A percentile compares a stretch with the other conserved stretches of the same genome.
phyloP scores from a whole-genome alignment of 371 early-diverging fungal genomes.

The Cokeromyces recurvatus region DNA sequence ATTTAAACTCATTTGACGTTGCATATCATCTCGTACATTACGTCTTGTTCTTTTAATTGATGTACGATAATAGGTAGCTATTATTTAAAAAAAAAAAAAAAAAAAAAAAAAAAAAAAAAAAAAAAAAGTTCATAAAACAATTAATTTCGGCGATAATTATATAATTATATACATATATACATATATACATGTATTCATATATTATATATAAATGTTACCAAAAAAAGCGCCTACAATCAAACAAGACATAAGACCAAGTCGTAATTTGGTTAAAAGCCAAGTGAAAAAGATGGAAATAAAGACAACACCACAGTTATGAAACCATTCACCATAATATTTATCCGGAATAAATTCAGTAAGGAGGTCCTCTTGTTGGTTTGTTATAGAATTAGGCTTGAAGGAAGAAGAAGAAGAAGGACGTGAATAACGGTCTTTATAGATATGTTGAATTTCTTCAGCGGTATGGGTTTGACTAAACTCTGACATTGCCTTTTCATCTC shows the following conservation, averaged over 20 bases:
- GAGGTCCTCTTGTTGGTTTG: conserved; percentile 18
- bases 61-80: conserved; percentile 68
- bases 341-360: conserved; percentile 34
- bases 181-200: conserved; percentile 3
- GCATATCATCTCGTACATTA: conserved; percentile 62
- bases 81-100: neutral
- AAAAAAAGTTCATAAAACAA: too few relatives aligned
- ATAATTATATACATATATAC: too few relatives aligned
- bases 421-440: conserved; percentile 15
- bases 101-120: neutral
- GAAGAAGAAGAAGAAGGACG: conserved; percentile 19
- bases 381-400: too few relatives aligned
- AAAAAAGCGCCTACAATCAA: conserved; percentile 32
- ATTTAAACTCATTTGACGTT: conserved; percentile 49
- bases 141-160: too few relatives aligned
- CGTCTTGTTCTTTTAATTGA: conserved; percentile 64
- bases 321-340: conserved; percentile 45
- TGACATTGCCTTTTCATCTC: conserved; percentile 30
- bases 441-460: conserved; percentile 20
- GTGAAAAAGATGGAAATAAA: conserved; percentile 35
- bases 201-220: too few relatives aligned
- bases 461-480: conserved; percentile 12
- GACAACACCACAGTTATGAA: conserved; percentile 32
- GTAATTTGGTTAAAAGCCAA: conserved; percentile 29
- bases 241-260: conserved; percentile 36